Evolutionary conservation across 495 filamentous ascomycete species (phyloP).

Genomic region (Xylaria venustula): DNA sequence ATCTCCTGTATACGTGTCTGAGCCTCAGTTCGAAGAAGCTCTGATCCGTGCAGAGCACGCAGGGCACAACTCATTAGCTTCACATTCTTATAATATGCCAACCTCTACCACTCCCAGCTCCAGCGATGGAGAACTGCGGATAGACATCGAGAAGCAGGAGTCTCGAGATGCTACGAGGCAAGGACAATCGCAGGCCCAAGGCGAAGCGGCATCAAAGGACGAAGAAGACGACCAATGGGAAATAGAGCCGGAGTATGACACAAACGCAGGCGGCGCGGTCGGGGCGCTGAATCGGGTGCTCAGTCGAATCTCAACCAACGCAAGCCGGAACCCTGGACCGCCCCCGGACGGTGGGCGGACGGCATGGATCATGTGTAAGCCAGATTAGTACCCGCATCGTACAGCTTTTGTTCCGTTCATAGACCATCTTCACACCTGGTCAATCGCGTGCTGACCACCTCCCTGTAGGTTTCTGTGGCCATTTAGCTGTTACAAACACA

Average conservation of each 20-base stretch:
- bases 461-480: slow-evolving; percentile 37
- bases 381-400: slow-evolving; percentile 4
- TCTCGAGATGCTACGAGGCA: neutral
- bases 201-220: neutral
- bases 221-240: slow-evolving; percentile 20
- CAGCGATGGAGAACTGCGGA: slow-evolving; percentile 23
- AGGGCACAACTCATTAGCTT: neutral
- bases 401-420: neutral
- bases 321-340: slow-evolving; percentile 44
- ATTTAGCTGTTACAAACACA: slow-evolving; percentile 48
- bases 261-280: slow-evolving; percentile 26
- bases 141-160: slow-evolving; percentile 24
- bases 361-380: slow-evolving; percentile 49
- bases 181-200: slow-evolving; percentile 3
- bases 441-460: neutral
- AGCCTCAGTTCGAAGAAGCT: neutral
- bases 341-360: slow-evolving; percentile 53
- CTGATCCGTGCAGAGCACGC: neutral
- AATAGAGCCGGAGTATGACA: slow-evolving; percentile 21
- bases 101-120: slow-evolving; percentile 17
- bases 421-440: neutral
- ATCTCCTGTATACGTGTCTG: neutral
- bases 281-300: slow-evolving; percentile 31
- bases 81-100: slow-evolving; percentile 13
- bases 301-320: slow-evolving; percentile 39